Base-by-base conservation (phyloP, 148 eudicot genomes). In the Cornus kousa region DNA sequence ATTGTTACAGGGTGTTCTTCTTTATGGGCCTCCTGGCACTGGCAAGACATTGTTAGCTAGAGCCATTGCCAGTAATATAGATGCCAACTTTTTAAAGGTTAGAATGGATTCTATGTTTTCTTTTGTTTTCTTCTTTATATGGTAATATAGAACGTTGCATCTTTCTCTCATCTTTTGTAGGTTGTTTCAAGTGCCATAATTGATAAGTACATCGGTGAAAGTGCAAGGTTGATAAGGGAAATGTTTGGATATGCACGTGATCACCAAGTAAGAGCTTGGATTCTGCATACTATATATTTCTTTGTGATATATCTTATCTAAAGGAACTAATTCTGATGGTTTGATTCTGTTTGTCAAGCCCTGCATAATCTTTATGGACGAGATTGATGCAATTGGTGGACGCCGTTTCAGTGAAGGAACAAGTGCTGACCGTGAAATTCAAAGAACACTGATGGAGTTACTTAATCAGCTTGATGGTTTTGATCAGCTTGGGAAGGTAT, bases 351-450 rank as follows among this genome's bases (percentile, higher is more conserved):
- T 32, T 73, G 6, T 82, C 60, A 60, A 96, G 98, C 99, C 99
- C 22, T 93, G 99, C 86, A 93, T 96, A 85, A 96, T 96, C 77
- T 96, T 96, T 82, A 96, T 96, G 99, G 99, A 96, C 81, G 97
- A 96, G 84, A 93, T 93, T 40, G 97, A 96, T 81, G 99, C 97
- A 74, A 96, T 96, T 66, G 99, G 99, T 33, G 99, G 99, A 33
- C 99, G 98, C 50, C 93, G 97, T 67, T 92, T 96, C 77, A 96
- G 97, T 64, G 98, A 96, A 84, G 99, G 98, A 76, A 96, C 97
- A 33, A 96, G 99, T 90, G 99, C 99, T 84, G 99, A 96, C 74
- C 95, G 98, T 83, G 99, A 96, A 86, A 93, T 96, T 78, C 98
- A 93, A 83, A 93, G 99, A 85, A 96, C 98, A 31, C 92, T 96